Base-by-base conservation (phyloP, 148 eudicot species). In the Cornus suecica region DNA sequence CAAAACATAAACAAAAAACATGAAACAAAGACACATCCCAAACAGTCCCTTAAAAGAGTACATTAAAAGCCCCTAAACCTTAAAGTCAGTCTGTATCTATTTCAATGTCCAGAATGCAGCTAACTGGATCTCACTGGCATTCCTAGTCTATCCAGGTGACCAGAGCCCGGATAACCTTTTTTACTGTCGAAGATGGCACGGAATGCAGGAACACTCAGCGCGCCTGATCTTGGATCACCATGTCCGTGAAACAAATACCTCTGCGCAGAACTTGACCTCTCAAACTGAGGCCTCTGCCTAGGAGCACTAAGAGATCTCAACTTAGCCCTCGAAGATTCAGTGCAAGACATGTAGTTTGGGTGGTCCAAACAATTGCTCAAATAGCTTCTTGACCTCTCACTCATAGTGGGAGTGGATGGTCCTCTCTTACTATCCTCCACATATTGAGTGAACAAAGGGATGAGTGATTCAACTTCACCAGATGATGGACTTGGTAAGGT, bases 321-420 rank as follows among this genome's bases (percentile, higher is more conserved):
- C 80, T 94, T 94, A 22, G 98, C 98, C 76, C 68, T 88, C 0
- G 98, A 83, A 18, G 98, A 92, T 70, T 92, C 86, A 0, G 98
- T 94, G 74, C 73, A 89, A 6, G 92, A 66, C 98, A 94, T 92
- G 80, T 94, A 94, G 73, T 84, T 94, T 4, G 98, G 98, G 80
- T 88, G 79, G 82, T 94, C 96, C 0, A 92, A 89, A 74, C 81
- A 90, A 5, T 87, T 91, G 25, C 96, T 92, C 0, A 85, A 69
- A 77, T 80, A 90, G 88, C 97, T 94, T 70, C 76, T 78, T n/a
- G 93, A 81, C 22, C 92, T 79, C 24, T 94, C 97, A 2, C 97
- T 94, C 80, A 80, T 88, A 0, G 92, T 73, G 2, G 97, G 92
- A 0, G 94, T 90, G 34, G 83, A 85, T 1, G 83, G 62, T 24